phyloP scores from a whole-genome alignment of 768 basidiomycete genomes.

The Cubamyces lactineus region DNA sequence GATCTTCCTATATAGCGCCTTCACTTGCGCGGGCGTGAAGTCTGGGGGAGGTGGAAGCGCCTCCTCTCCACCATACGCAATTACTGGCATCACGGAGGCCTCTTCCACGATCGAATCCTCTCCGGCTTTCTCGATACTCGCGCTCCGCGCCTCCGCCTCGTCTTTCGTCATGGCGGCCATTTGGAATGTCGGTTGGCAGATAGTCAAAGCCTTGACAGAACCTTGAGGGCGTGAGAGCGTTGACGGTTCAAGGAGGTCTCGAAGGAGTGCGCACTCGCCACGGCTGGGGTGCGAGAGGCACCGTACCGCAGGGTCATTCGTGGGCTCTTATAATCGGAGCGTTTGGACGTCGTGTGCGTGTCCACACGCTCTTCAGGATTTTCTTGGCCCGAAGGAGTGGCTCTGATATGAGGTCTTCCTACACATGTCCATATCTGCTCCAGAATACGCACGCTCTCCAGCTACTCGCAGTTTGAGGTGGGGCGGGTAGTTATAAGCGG shows the following conservation, averaged over 20 bases:
- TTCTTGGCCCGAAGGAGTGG: too few relatives aligned
- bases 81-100: constrained; percentile 1
- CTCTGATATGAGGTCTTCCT: too few relatives aligned
- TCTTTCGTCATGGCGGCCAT: neutral
- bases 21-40: constrained; percentile 41
- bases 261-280: neutral
- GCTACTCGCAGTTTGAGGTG: too few relatives aligned
- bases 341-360: too few relatives aligned
- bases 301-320: neutral
- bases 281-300: constrained; percentile 3
- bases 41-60: constrained; percentile 14
- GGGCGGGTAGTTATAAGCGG: too few relatives aligned
- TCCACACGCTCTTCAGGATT: too few relatives aligned
- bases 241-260: neutral
- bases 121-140: constrained; percentile 7
- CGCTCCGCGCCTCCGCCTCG: neutral
- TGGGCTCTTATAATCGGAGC: too few relatives aligned
- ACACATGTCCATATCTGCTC: too few relatives aligned
- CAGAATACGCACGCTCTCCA: too few relatives aligned
- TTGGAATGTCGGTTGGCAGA: neutral
- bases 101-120: constrained; percentile 7
- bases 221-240: too few relatives aligned
- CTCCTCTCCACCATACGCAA: constrained; percentile 19
- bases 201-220: too few relatives aligned
- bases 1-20: constrained; percentile 35